Percentiles rank a stretch among this genome's conserved stretches.
These are phyloP conservation scores for Neocatenulostroma microsporum DNA, from an alignment of 2,329 filamentous ascomycete species.

Conservation along the genomic window DNA sequence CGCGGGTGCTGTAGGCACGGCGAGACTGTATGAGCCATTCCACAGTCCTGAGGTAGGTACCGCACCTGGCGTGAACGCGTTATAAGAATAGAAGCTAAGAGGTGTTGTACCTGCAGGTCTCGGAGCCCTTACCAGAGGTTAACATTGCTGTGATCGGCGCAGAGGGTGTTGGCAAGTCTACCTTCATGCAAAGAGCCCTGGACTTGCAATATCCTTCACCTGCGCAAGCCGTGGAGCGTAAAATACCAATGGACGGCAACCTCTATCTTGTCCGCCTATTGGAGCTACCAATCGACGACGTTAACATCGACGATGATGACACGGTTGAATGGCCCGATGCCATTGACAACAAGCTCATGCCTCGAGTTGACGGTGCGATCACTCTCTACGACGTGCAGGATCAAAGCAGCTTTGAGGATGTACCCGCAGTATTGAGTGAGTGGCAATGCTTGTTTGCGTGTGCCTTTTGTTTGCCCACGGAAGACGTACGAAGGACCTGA, in stretches of 20 bases:
- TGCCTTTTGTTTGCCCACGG: slow-evolving; percentile 1
- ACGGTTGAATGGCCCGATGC: slow-evolving; percentile 51
- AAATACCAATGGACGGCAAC: slow-evolving; percentile 49
- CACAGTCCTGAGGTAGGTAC: slow-evolving; percentile 22
- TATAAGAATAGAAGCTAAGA: slow-evolving; percentile 4
- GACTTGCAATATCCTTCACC: slow-evolving; percentile 42
- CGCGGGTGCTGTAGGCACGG: slow-evolving; percentile 24
- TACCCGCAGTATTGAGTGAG: slow-evolving; percentile 74
- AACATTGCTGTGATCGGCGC: slow-evolving; percentile 53
- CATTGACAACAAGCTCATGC: slow-evolving; percentile 59
- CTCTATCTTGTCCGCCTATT: slow-evolving; percentile 51
- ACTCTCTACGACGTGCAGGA: slow-evolving; percentile 83
- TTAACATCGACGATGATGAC: slow-evolving; percentile 43
- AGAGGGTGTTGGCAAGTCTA: slow-evolving; percentile 50
- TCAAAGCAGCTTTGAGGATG: slow-evolving; percentile 62
- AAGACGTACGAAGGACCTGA: too few relatives aligned
- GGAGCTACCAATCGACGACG: slow-evolving; percentile 47
- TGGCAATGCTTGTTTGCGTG: too few relatives aligned
- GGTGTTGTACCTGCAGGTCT: slow-evolving; percentile 13
- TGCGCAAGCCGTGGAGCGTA: slow-evolving; percentile 40
- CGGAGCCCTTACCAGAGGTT: slow-evolving; percentile 43
- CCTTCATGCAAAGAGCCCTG: slow-evolving; percentile 51
- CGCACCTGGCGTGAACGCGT: not conserved
- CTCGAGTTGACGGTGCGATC: slow-evolving; percentile 72
- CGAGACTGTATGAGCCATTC: slow-evolving; percentile 22